Evolutionary conservation across 129 eudicot genomes (phyloP).

Genomic region (Saussurea involucrata): DNA sequence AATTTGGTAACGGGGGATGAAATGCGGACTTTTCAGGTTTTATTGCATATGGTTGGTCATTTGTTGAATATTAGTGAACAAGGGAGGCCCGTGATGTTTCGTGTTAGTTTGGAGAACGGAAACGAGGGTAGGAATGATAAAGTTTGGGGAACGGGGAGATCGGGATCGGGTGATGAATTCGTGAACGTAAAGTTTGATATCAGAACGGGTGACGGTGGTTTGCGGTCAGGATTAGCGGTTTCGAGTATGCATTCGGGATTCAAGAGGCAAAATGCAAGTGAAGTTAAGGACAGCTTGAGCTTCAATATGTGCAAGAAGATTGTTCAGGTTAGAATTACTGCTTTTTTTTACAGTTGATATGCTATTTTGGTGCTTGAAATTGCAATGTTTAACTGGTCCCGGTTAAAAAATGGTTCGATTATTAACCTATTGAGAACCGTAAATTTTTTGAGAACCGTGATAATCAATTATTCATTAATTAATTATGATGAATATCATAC

Average conservation of each 20-base stretch:
- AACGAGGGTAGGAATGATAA: constrained; percentile 46
- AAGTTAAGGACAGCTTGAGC: constrained; percentile 66
- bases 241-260: constrained; percentile 29
- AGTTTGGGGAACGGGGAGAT: constrained; percentile 55
- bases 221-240: constrained; percentile 36
- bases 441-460: not conserved
- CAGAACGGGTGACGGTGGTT: constrained; percentile 45
- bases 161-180: constrained; percentile 38
- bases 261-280: constrained; percentile 35
- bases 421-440: not conserved
- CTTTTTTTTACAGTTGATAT: constrained; percentile 5
- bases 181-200: constrained; percentile 58
- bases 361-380: constrained; percentile 9
- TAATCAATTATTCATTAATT: not conserved
- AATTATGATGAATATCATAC: not conserved
- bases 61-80: constrained; percentile 45
- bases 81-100: constrained; percentile 46
- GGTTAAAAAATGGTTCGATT: not conserved
- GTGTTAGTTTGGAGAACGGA: constrained; percentile 45
- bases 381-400: not conserved
- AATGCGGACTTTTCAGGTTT: constrained; percentile 72
- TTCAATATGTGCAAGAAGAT: constrained; percentile 82
- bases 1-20: constrained; percentile 81
- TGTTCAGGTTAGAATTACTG: constrained; percentile 62
- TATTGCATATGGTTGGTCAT: constrained; percentile 83